Evolutionary conservation across 2,329 filamentous ascomycete genomes (phyloP).

Genomic region (Neonectria ditissima): DNA sequence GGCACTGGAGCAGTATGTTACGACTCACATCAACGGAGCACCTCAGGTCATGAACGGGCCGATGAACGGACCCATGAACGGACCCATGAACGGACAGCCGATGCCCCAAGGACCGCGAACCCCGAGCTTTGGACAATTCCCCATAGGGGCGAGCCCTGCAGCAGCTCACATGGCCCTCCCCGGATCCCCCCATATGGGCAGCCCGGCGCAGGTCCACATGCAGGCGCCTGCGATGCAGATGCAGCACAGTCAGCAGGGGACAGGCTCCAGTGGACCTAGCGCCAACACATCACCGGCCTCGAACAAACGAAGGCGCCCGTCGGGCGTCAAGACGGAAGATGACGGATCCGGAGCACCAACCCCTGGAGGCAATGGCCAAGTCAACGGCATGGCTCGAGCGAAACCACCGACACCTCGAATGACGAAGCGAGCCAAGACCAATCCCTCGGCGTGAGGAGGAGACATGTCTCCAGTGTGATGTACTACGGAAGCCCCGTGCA

Average conservation of each 20-base stretch:
- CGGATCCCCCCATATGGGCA: constrained; percentile 70
- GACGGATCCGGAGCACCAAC: constrained; percentile 64
- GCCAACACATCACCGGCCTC: constrained; percentile 74
- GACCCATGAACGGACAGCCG: constrained; percentile 63
- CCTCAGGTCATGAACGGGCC: constrained; percentile 60
- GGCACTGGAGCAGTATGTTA: constrained; percentile 71
- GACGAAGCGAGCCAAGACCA: constrained; percentile 66
- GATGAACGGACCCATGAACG: constrained; percentile 65
- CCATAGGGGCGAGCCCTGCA: constrained; percentile 70
- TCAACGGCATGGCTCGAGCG: constrained; percentile 65
- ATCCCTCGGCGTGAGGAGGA: constrained; percentile 50
- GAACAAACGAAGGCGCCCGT: constrained; percentile 69
- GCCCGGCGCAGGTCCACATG: constrained; percentile 72
- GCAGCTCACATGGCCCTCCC: constrained; percentile 70
- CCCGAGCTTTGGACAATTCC: constrained; percentile 68
- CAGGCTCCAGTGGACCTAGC: constrained; percentile 73
- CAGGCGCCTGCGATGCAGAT: constrained; percentile 75
- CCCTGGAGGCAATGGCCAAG: constrained; percentile 56
- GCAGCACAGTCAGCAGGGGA: constrained; percentile 76
- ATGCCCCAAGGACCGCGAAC: constrained; percentile 64
- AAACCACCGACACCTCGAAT: constrained; percentile 70
- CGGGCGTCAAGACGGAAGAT: constrained; percentile 69
- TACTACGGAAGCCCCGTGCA: constrained; percentile 29
- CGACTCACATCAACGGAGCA: constrained; percentile 56
- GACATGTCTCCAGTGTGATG: constrained; percentile 5